Conservation (phyloP, 768 basidiomycete genomes). For the Imleria badia region DNA sequence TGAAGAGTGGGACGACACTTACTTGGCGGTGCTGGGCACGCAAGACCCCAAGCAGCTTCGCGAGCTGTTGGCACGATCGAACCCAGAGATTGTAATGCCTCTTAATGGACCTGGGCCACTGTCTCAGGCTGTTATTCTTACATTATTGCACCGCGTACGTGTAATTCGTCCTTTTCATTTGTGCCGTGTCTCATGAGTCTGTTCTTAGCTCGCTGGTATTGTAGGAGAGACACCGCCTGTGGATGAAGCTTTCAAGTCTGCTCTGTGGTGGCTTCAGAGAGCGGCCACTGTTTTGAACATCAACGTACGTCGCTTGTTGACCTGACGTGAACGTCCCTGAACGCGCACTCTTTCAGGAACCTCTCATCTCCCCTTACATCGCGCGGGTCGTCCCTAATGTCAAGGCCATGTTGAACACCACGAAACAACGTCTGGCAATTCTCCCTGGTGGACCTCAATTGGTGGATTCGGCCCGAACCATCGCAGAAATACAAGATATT, state of each 20-base stretch:
- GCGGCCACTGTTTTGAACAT: constrained; percentile 69
- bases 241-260: constrained; percentile 79
- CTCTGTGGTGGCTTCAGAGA: constrained; percentile 87
- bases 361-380: constrained; percentile 78
- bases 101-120: constrained; percentile 65
- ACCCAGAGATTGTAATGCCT: constrained; percentile 80
- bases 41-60: constrained; percentile 75
- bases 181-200: background rate
- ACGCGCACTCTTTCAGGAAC: constrained; percentile 48
- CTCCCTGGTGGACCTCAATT: constrained; percentile 70
- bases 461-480: constrained; percentile 65
- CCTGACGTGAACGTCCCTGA: background rate
- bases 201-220: constrained; percentile 64
- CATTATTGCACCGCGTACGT: constrained; percentile 78
- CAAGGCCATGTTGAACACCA: constrained; percentile 71
- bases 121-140: constrained; percentile 82
- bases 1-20: constrained; percentile 86
- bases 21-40: constrained; percentile 71
- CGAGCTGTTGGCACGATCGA: constrained; percentile 69
- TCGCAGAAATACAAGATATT: constrained; percentile 75
- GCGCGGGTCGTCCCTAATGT: constrained; percentile 80
- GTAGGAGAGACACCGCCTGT: constrained; percentile 74
- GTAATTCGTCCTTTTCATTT: constrained; percentile 1
- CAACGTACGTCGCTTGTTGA: constrained; percentile 45
- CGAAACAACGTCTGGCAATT: constrained; percentile 76